phyloP scores from a whole-genome alignment of 2,329 filamentous ascomycete species.

The Fusarium ambrosium region DNA sequence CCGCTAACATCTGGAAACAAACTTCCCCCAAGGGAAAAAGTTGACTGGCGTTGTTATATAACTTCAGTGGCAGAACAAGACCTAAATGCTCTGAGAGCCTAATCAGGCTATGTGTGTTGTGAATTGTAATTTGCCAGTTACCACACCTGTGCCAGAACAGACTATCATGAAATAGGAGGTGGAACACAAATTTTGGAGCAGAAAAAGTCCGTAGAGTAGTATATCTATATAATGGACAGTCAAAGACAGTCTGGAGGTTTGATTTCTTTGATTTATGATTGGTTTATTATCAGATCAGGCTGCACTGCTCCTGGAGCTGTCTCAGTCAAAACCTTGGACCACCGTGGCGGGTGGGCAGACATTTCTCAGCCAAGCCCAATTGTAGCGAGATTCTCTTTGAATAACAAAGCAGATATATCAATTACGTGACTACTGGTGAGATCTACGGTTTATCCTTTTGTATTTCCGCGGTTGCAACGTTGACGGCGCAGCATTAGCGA shows the following conservation, averaged over 20 bases:
- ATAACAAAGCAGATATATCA: background rate
- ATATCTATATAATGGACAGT: background rate
- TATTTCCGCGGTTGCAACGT: background rate
- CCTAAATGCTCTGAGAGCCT: background rate
- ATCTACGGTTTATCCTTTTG: background rate
- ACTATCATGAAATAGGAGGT: background rate
- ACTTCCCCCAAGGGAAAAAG: background rate
- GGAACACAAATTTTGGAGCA: background rate
- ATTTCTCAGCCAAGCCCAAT: background rate
- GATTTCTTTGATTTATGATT: conserved; percentile 8
- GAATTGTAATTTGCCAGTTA: background rate
- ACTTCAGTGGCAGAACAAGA: background rate
- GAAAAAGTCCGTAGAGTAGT: background rate
- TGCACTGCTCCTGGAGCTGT: conserved; percentile 2
- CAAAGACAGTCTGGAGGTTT: background rate
- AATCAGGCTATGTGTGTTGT: background rate
- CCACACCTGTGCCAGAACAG: background rate
- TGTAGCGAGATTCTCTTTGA: background rate
- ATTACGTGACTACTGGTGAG: background rate
- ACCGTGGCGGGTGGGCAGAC: background rate
- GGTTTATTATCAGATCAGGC: background rate
- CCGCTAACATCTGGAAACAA: background rate
- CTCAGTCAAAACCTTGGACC: background rate
- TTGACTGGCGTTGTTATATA: background rate
- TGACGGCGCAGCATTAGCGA: background rate